Base-by-base conservation (phyloP, 345 rosid species). In the Geranium rotundifolium region DNA sequence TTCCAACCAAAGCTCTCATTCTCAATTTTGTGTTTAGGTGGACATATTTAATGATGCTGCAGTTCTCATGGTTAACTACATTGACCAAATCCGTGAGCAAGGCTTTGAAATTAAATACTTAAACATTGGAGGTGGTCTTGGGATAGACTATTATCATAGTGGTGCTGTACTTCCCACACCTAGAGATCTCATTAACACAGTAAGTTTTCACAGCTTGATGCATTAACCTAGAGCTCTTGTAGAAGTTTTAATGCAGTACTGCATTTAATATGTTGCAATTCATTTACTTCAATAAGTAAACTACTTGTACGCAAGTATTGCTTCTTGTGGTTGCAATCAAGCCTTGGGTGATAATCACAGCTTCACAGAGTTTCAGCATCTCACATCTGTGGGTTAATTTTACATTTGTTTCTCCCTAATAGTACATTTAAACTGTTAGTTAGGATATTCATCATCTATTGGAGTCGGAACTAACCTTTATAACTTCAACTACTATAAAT, bases 31-130 rank as follows among this genome's bases (percentile, higher is more conserved):
- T 34, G 10, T 72, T 49, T 76, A 88, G 99, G 99, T 90, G 74
- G 97, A 95, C 79, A 90, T 95, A 27, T 88, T 95, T 83, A 80
- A 82, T 71, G 97, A 90, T 78, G 97, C 97, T 66, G 96, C 99
- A 7, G 82, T 77, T 71, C 83, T 90, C 5, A 95, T 88, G 99
- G 85, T 88, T 54, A 81, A 88, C 67, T 88, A 88, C 76, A 90
- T 93, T 61, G 92, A 90, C 31, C 76, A 86, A 67, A 93, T 93
- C 58, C 81, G 96, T 41, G 81, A 86, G 50, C 95, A 93, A 76
- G 99, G 96, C 31, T 93, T 93, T 72, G 88, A 90, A 73, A 79
- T 90, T 66, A 64, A 84, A 69, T 86, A 88, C 77, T 79, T 93
- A 73, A 93, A 93, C 76, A 90, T 93, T 73, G 97, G 97, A 68